Conservation (phyloP, 73 alveolate genomes). For the Blepharisma stoltei region DNA sequence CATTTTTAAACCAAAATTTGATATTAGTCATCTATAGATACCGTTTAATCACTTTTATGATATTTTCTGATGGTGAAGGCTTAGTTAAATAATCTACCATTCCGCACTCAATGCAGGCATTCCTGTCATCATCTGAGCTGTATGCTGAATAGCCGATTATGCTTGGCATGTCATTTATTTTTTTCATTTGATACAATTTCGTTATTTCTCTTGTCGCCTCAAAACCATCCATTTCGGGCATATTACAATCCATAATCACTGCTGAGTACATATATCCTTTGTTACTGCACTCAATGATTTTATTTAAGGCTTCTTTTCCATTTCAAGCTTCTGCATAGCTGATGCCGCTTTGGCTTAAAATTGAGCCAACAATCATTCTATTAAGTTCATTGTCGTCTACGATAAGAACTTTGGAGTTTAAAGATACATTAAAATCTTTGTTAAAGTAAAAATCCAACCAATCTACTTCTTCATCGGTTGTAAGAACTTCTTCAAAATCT, state of each 20-base stretch:
- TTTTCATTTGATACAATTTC: background rate
- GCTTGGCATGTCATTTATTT: background rate
- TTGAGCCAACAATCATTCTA: background rate
- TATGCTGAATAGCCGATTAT: constrained; percentile 7
- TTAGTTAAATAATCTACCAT: background rate
- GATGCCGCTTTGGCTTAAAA: background rate
- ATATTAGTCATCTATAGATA: too few species aligned
- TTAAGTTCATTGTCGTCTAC: background rate
- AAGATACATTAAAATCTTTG: too few species aligned
- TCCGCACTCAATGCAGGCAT: background rate
- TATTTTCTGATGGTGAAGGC: constrained; percentile 1
- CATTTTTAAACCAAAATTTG: too few species aligned
- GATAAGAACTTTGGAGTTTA: background rate
- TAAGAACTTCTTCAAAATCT: too few species aligned
- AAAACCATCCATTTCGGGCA: constrained; percentile 22
- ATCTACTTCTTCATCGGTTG: too few species aligned
- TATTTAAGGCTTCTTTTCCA: constrained; percentile 11
- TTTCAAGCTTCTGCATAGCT: background rate
- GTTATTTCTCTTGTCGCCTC: background rate
- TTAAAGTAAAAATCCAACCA: too few species aligned
- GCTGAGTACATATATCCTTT: too few species aligned
- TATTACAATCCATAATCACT: constrained; percentile 11
- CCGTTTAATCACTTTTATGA: too few species aligned
- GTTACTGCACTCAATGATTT: background rate
- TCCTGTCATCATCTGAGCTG: background rate